A percentile compares a stretch with the other conserved stretches of the same genome.
phyloP scores from a whole-genome alignment of 140 eudicot genomes.

The Anethum foeniculum region DNA sequence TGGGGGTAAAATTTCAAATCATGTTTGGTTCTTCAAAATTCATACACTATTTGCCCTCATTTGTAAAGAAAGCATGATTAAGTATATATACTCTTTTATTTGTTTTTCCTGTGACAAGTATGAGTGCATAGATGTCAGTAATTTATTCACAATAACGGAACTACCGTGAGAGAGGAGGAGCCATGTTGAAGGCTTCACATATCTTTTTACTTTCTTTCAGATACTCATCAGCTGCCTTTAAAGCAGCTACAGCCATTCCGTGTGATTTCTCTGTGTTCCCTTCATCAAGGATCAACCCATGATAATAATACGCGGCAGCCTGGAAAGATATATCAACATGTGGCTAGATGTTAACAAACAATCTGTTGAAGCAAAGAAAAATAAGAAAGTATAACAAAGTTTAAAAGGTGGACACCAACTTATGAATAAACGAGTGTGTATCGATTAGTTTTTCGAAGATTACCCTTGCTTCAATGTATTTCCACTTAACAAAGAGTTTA shows the following conservation, averaged over 20 bases:
- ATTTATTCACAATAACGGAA: not conserved
- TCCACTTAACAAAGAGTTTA: slow-evolving; percentile 78
- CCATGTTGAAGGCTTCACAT: slow-evolving; percentile 72
- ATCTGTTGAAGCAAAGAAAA: not conserved
- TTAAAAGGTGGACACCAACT: not conserved
- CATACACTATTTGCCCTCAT: not conserved
- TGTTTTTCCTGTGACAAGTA: not conserved
- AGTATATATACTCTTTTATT: not conserved
- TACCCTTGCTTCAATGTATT: slow-evolving; percentile 92
- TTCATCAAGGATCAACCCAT: slow-evolving; percentile 91
- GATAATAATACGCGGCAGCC: slow-evolving; percentile 97
- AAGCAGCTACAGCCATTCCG: slow-evolving; percentile 96
- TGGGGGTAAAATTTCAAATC: not conserved
- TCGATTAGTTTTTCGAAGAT: not conserved
- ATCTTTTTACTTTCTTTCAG: slow-evolving; percentile 81
- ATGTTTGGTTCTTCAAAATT: not conserved
- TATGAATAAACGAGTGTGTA: not conserved
- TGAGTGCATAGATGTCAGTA: not conserved
- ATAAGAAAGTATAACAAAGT: not conserved
- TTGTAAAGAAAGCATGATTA: not conserved
- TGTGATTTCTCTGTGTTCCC: slow-evolving; percentile 97
- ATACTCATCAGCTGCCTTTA: slow-evolving; percentile 97
- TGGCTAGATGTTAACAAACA: not conserved
- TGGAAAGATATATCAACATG: slow-evolving; percentile 15
- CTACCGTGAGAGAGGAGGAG: slow-evolving; percentile 83